Evolutionary conservation across 176 grass and related monocot genomes (phyloP), one percentile per base, ranked within the genome.

Genomic region (Avena sativa): DNA sequence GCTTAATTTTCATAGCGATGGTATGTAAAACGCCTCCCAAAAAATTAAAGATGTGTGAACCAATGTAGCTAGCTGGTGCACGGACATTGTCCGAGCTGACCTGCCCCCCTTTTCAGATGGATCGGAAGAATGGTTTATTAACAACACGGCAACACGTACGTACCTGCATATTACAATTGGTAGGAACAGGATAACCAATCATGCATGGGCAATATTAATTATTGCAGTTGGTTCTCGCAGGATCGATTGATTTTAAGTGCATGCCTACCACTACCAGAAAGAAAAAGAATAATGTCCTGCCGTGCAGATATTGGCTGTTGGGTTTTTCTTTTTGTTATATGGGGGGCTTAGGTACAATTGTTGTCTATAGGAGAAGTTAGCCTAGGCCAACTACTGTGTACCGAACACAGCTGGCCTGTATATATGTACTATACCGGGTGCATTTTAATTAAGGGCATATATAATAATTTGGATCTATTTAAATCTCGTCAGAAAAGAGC

Each of bases 331-430:
- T 77, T 78, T 20, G 12, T 67, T 67, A 34, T 44, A 57, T 78
- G 53, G n/a, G 50, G 51, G 50, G 56, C 32, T 63, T 23, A 56
- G 17, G 89, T 87, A 87, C 89, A 83, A 55, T 65, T 79, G 79
- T 65, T 79, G 79, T 87, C 74, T 64, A 14, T 53, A 19, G 73
- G 47, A 75, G 48, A 47, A 78, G 74, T 30, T 83, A 56, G 79
- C 30, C 9, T 52, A 20, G 7, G 70, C 48, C 69, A 81, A 60
- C 83, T 52, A 61, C 60, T 68, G 47, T 85, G 77, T 51, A 86
- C 83, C 83, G 1, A 30, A 85, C 59, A 89, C 83, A 89, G 78
- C 78, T 34, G 64, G 13, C 64, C 83, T 89, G 78, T 77, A 36
- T 68, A 28, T 15, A 6, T 89, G 71, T 77, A 50, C 57, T 20